Evolutionary conservation across 257 asterid species (phyloP), one percentile per base, ranked within the genome.

Genomic region (Solanum dulcamara): DNA sequence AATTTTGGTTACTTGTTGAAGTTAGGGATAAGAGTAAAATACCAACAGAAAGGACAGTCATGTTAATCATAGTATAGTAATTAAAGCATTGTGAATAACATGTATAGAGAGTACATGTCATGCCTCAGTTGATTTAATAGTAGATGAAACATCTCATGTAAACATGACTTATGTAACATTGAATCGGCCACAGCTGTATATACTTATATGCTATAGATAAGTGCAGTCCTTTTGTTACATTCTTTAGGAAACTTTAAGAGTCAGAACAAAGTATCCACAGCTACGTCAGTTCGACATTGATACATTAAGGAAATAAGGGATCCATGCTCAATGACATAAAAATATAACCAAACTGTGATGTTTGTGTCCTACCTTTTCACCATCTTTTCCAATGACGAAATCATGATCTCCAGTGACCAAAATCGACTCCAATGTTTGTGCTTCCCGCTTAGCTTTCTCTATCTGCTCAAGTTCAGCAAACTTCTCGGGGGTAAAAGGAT

Each of bases 371-470:
- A 93, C 99, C 99, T 90, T 91, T 83, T 81, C 81, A 20, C 96
- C 94, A 57, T 89, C 96, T 87, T 92, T 94, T 79, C 98, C 94
- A 15, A 96, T 86, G 5, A 95, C 97, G 57, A 88, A 95, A 89
- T 96, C 91, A 44, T n/a, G 75, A 68, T 94, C 95, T 28, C 89
- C 89, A 2, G 89, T 89, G 83, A 94, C 93, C 87, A 96, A 88
- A 86, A 96, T 83, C 74, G 97, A 95, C 90, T 95, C 96, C n/a
- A 95, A 95, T 9, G 99, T 95, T 64, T 96, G 99, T 10, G 98
- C 88, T 86, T 96, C 99, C 37, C 14, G 68, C 88, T 92, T 96
- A 4, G 96, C 95, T 91, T 89, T 95, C 59, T 95, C 93, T 7
- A 95, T 80, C 91, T 90, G 93, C 90, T 91, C 91, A 70, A 95